Conservation (phyloP, 805 yeast genomes). For the Metschnikowia matae region DNA sequence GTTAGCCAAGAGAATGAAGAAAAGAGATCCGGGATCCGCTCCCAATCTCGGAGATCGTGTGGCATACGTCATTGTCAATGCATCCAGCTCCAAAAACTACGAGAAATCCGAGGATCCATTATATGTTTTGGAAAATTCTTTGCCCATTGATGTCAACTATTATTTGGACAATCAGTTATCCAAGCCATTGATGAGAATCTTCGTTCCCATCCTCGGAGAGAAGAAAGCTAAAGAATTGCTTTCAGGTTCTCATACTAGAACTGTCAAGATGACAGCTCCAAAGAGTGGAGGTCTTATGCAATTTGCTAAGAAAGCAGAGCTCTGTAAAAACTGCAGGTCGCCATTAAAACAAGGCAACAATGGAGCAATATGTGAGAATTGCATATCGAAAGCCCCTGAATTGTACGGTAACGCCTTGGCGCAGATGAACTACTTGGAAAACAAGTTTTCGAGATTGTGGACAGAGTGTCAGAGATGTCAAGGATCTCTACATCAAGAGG, state of each 20-base stretch:
- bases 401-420: slow-evolving; percentile 78
- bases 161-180: slow-evolving; percentile 89
- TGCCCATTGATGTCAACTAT: slow-evolving; percentile 92
- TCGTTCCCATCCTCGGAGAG: slow-evolving; percentile 93
- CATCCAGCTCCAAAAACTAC: slow-evolving; percentile 81
- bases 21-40: slow-evolving; percentile 96
- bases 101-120: slow-evolving; percentile 97
- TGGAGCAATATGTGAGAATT: slow-evolving; percentile 78
- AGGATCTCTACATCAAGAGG: slow-evolving; percentile 93
- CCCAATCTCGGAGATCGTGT: slow-evolving; percentile 97
- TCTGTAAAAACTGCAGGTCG: slow-evolving; percentile 83
- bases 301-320: slow-evolving; percentile 84
- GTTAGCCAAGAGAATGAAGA: slow-evolving; percentile 90
- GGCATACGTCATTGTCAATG: slow-evolving; percentile 84
- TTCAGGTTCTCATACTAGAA: slow-evolving; percentile 79
- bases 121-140: slow-evolving; percentile 83
- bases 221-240: slow-evolving; percentile 73
- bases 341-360: slow-evolving; percentile 60
- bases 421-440: slow-evolving; percentile 74
- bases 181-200: slow-evolving; percentile 88
- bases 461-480: slow-evolving; percentile 98
- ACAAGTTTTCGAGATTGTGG: slow-evolving; percentile 86
- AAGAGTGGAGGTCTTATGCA: slow-evolving; percentile 85
- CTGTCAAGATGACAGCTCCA: slow-evolving; percentile 68
- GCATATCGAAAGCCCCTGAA: slow-evolving; percentile 64